These are phyloP conservation scores for Calonectria multiphialidica DNA, from an alignment of 2,329 filamentous ascomycete species.

Conservation along the genomic window DNA sequence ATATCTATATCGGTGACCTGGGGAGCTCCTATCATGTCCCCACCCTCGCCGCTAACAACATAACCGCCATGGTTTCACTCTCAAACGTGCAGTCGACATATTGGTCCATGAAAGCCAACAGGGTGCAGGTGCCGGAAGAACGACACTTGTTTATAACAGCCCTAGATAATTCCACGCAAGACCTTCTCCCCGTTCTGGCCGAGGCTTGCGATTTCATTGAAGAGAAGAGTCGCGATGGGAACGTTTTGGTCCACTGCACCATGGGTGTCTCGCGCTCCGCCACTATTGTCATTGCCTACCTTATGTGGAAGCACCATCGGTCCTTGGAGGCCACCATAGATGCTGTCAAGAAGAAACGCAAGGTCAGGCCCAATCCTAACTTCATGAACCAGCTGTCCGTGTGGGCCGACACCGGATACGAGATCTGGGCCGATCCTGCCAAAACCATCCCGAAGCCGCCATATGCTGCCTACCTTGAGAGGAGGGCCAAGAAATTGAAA, in stretches of 20 bases:
- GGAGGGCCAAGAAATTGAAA: background rate
- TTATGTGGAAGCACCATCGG: background rate
- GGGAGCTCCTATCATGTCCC: background rate
- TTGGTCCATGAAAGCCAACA: conserved; percentile 1
- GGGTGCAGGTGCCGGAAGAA: background rate
- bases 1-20: background rate
- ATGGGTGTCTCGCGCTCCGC: conserved; percentile 4
- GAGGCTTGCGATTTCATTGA: background rate
- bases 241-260: background rate
- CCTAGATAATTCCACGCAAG: background rate
- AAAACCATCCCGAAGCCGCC: background rate
- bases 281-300: conserved; percentile 1
- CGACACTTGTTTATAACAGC: background rate
- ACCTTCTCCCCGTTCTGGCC: background rate
- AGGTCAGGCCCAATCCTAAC: background rate
- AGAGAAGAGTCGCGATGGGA: background rate
- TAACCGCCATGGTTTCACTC: background rate
- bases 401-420: conserved; percentile 1
- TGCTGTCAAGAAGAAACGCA: background rate
- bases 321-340: background rate
- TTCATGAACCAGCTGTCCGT: background rate
- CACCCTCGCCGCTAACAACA: background rate
- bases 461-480: background rate
- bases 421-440: background rate
- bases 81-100: background rate